phyloP scores from a whole-genome alignment of 2,329 filamentous ascomycete genomes.

The Talaromyces sp. region DNA sequence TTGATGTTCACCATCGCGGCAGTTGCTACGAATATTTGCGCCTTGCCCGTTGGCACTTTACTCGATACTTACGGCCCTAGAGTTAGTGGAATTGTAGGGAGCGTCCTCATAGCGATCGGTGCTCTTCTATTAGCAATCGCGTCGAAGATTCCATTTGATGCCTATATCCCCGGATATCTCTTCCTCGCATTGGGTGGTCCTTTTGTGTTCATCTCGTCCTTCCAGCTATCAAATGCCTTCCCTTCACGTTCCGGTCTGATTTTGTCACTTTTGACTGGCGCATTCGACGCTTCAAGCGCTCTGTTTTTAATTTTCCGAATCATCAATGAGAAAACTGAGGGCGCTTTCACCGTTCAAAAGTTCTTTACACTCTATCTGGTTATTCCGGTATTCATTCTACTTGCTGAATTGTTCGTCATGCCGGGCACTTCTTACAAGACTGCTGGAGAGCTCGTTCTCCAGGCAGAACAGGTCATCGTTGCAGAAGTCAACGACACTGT shows the following conservation, averaged over 20 bases:
- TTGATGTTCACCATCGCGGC: slow-evolving; percentile 90
- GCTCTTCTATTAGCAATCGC: slow-evolving; percentile 68
- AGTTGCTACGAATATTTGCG: slow-evolving; percentile 80
- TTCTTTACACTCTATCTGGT: slow-evolving; percentile 70
- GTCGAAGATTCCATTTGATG: slow-evolving; percentile 63
- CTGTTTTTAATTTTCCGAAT: slow-evolving; percentile 71
- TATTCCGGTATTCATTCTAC: slow-evolving; percentile 62
- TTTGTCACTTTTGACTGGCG: slow-evolving; percentile 70
- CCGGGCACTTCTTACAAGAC: slow-evolving; percentile 76
- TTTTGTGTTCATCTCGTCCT: slow-evolving; percentile 76
- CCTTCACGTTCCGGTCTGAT: slow-evolving; percentile 72
- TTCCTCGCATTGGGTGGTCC: slow-evolving; percentile 73
- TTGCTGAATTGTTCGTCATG: slow-evolving; percentile 66
- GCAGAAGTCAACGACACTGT: slow-evolving; percentile 55
- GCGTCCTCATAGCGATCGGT: slow-evolving; percentile 63
- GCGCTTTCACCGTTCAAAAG: slow-evolving; percentile 55
- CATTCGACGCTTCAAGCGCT: slow-evolving; percentile 77
- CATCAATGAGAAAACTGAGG: slow-evolving; percentile 57
- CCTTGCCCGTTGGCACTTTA: slow-evolving; percentile 77
- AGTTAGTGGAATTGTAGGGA: slow-evolving; percentile 67
- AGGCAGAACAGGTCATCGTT: slow-evolving; percentile 54
- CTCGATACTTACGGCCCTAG: slow-evolving; percentile 78
- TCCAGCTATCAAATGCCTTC: slow-evolving; percentile 80
- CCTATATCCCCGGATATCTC: slow-evolving; percentile 67
- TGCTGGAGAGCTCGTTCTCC: slow-evolving; percentile 71